These are phyloP conservation scores for Boletellus ananas DNA, from an alignment of 768 basidiomycete genomes.

Conservation along the genomic window DNA sequence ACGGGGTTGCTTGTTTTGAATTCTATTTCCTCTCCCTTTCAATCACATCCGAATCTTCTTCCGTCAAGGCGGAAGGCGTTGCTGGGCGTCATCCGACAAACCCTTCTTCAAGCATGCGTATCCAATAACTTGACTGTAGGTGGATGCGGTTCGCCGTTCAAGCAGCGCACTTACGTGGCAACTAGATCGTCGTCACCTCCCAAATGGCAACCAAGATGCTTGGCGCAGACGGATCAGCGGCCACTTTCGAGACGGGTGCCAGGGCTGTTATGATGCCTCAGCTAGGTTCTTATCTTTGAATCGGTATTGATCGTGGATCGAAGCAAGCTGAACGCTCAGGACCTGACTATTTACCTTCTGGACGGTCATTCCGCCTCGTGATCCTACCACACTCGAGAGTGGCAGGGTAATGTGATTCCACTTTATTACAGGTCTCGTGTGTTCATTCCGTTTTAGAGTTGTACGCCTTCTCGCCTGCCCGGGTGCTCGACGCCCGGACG, in stretches of 20 bases:
- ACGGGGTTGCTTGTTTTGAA: conserved; percentile 59
- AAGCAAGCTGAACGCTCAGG: conserved; percentile 20
- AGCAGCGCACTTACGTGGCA: conserved; percentile 4
- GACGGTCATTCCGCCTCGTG: conserved; percentile 41
- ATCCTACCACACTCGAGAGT: conserved; percentile 39
- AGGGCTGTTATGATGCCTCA: conserved; percentile 64
- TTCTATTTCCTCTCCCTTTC: conserved; percentile 67
- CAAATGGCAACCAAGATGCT: conserved; percentile 70
- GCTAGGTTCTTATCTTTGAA: conserved; percentile 43
- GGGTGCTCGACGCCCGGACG: conserved; percentile 12
- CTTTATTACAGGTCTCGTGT: conserved; percentile 5
- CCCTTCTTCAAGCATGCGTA: conserved; percentile 47
- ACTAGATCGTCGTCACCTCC: conserved; percentile 55
- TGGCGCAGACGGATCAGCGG: conserved; percentile 58
- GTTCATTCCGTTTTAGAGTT: conserved; percentile 28
- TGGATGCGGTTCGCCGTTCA: conserved; percentile 1
- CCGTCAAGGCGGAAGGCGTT: conserved; percentile 38
- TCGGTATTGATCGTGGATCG: conserved; percentile 4
- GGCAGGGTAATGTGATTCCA: conserved; percentile 37
- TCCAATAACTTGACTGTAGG: conserved; percentile 49
- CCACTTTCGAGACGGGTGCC: conserved; percentile 61
- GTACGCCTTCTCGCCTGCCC: conserved; percentile 41
- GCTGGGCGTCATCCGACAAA: conserved; percentile 51
- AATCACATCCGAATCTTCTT: conserved; percentile 41
- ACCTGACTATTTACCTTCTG: conserved; percentile 40